phyloP scores from a whole-genome alignment of 129 eudicot genomes.

The Chrysanthemum lavandulifolium region DNA sequence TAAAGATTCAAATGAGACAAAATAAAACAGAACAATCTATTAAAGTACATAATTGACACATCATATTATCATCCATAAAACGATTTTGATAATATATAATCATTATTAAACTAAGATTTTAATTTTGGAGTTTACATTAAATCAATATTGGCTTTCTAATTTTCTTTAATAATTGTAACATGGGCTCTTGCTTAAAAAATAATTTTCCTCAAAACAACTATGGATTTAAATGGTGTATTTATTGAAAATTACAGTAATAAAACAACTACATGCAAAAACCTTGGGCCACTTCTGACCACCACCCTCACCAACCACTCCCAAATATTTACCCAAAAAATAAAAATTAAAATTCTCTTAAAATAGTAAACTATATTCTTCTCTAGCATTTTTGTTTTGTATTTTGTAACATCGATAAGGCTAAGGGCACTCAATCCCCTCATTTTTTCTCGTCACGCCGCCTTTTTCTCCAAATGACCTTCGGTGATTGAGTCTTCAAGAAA shows the following conservation, averaged over 20 bases:
- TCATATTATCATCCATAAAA: no score
- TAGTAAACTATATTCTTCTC: background rate
- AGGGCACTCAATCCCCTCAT: no score
- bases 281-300: constrained; percentile 33
- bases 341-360: background rate
- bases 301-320: constrained; percentile 12
- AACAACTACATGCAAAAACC: constrained; percentile 32
- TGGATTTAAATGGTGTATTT: constrained; percentile 15
- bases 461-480: no score
- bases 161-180: background rate
- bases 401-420: background rate
- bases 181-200: constrained; percentile 3
- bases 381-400: background rate
- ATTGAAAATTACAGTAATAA: background rate
- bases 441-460: no score
- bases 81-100: background rate
- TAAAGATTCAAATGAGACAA: no score
- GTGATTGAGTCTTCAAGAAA: no score
- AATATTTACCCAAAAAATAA: background rate
- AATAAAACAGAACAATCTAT: no score
- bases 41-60: no score
- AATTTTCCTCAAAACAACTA: constrained; percentile 22
- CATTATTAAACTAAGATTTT: background rate
- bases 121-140: background rate
- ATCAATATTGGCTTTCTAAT: background rate